Evolutionary conservation across 2,329 filamentous ascomycete species (phyloP), one percentile per base, ranked within the genome.

Genomic region (Fusarium sp.): DNA sequence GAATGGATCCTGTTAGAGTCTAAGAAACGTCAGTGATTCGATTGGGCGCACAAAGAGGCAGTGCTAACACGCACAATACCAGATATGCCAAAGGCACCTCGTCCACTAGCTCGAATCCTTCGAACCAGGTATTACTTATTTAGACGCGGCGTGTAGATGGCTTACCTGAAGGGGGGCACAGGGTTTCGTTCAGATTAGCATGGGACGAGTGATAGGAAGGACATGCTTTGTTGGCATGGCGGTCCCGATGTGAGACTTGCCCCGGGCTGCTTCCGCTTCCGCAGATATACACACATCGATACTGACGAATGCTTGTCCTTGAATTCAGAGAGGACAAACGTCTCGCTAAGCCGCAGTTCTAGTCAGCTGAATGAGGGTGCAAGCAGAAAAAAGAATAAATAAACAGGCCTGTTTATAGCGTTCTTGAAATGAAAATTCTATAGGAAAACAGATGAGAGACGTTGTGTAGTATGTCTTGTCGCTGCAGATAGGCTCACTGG

Each of bases 331-430:
- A 43, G 9, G 22, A 42, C 26, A 36, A 17, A 7, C 6, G 51
- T 22, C 46, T 47, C 52, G 26, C 43, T 28, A 22, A 62, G 24
- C 26, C 53, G 39, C 31, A 47, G 40, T 45, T n/a, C 42, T 28
- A 59, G 40, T 33, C 52, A 24, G 52, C 49, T 53, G 43, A 45
- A 44, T 39, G n/a, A 49, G 13, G 26, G 51, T n/a, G 47, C 42
- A 21, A 24, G 36, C 33, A 34, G 51, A 31, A 21, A 33, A 38
- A 31, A 49, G 28, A 43, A 54, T n/a, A 33, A 36, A 26, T 49
- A 22, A 10, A 14, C 6, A 8, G 45, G 22, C 33, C 31, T 39
- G 43, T 36, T 22, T 26, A 36, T 26, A 28, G 47, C 43, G 36
- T 13, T 22, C 22, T 34, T 26, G 19, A 28, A n/a, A 15, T 28